Evolutionary conservation across 176 grass and related monocot genomes (phyloP).

Genomic region (Lolium perenne): DNA sequence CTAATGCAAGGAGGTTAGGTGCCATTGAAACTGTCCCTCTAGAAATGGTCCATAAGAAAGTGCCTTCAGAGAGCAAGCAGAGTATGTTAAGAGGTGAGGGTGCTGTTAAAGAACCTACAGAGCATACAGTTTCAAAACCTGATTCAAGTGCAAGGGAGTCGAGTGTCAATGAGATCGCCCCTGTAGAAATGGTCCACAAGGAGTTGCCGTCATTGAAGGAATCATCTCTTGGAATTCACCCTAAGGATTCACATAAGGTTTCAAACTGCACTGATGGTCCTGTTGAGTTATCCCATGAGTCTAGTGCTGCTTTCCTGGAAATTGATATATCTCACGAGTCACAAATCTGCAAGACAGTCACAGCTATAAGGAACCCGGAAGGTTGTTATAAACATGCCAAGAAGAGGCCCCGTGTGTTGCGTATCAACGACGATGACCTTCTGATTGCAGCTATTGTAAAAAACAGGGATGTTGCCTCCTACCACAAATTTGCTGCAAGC

Average conservation of each 20-base stretch:
- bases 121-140: slow-evolving; percentile 19
- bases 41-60: slow-evolving; percentile 31
- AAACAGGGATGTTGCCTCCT: slow-evolving; percentile 81
- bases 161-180: not conserved
- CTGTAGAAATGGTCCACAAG: slow-evolving; percentile 28
- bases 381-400: slow-evolving; percentile 47
- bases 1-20: slow-evolving; percentile 19
- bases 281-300: slow-evolving; percentile 44
- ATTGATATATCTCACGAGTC: slow-evolving; percentile 30
- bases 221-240: slow-evolving; percentile 21
- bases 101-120: not conserved
- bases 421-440: slow-evolving; percentile 91
- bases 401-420: slow-evolving; percentile 86
- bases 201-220: slow-evolving; percentile 6
- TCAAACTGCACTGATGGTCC: slow-evolving; percentile 44
- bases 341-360: slow-evolving; percentile 35
- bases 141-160: slow-evolving; percentile 10
- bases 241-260: slow-evolving; percentile 39
- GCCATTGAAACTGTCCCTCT: not conserved
- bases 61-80: slow-evolving; percentile 23
- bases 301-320: slow-evolving; percentile 36
- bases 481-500: slow-evolving; percentile 59
- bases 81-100: slow-evolving; percentile 2
- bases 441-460: slow-evolving; percentile 92
- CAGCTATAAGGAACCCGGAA: slow-evolving; percentile 46